These are phyloP conservation scores for Sclerotinia nivalis DNA, from an alignment of 2,329 filamentous ascomycete genomes.

Conservation along the genomic window DNA sequence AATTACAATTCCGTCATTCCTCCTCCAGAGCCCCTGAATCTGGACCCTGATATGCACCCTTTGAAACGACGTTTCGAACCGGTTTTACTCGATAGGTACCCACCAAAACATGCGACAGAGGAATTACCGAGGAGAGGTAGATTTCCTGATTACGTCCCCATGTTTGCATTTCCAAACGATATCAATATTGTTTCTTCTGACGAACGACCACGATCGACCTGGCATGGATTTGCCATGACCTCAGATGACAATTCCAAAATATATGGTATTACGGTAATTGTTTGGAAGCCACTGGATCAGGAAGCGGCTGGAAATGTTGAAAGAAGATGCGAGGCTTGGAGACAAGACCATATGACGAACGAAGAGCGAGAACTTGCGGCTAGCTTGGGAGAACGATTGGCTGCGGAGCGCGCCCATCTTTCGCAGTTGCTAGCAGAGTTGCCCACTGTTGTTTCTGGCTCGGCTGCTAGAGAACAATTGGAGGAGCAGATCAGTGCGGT, in stretches of 20 bases:
- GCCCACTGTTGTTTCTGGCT: slow-evolving; percentile 77
- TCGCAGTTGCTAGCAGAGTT: slow-evolving; percentile 84
- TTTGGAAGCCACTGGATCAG: slow-evolving; percentile 86
- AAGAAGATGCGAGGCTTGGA: slow-evolving; percentile 79
- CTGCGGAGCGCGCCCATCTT: slow-evolving; percentile 82
- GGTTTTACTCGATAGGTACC: slow-evolving; percentile 92
- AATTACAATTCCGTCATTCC: slow-evolving; percentile 99
- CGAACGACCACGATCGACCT: slow-evolving; percentile 81
- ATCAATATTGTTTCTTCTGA: slow-evolving; percentile 26
- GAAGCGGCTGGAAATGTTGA: slow-evolving; percentile 83
- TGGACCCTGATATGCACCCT: slow-evolving; percentile 91
- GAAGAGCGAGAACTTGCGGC: slow-evolving; percentile 90
- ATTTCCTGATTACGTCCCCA: slow-evolving; percentile 93
- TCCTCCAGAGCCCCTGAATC: slow-evolving; percentile 83
- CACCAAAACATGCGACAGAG: slow-evolving; percentile 77
- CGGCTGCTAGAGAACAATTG: slow-evolving; percentile 74
- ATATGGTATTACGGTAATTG: slow-evolving; percentile 85
- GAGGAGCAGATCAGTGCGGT: slow-evolving; percentile 95
- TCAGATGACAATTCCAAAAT: slow-evolving; percentile 87
- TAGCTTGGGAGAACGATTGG: slow-evolving; percentile 85
- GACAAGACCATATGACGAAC: slow-evolving; percentile 82
- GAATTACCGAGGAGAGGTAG: slow-evolving; percentile 77
- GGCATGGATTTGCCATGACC: slow-evolving; percentile 99
- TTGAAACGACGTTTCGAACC: slow-evolving; percentile 92
- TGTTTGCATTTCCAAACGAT: slow-evolving; percentile 27